Evolutionary conservation across 768 basidiomycete species (phyloP), one percentile per base, ranked within the genome.

Genomic region (Rhizopogon roseolus): DNA sequence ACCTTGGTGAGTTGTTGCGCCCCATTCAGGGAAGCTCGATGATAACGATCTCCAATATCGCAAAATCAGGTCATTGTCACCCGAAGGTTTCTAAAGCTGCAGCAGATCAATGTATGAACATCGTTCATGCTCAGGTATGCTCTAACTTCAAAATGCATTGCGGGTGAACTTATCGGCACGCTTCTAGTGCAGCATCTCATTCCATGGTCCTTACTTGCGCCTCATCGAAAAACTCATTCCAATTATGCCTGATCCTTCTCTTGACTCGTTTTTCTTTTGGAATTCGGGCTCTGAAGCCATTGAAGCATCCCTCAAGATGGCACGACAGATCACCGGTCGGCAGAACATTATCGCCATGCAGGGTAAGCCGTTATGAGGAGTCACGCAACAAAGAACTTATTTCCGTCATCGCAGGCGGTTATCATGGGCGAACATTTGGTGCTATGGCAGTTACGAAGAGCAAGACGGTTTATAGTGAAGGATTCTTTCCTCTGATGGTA

Each of bases 211-310:
- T 0, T 93, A 96, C 70, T 79, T 97, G 17, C 78, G 84, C 48
- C 88, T 98, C 61, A 88, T 98, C 63, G 81, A 96, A 67, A 81
- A 80, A 52, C 79, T 98, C 6, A 72, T 96, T 11, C 90, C 93
- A 0, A 72, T 88, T 54, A 94, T 98, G 93, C 95, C 95, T 2
- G 74, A 95, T 71, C 79, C 85, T 0, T 94, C 93, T 1, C 78
- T 98, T 32, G 89, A 96, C 67, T 91, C 91, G 25, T 98, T 98
- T 79, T 97, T 94, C 81, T 92, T 97, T 72, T 92, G 90, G 89
- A 98, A 92, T 74, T 95, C 93, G 2, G 96, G 96, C 2, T 86
- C 92, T 0, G 96, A 98, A 69, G 96, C 94, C 1, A 80, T 93
- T 41, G 95, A 97, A 71, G 91, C 85, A 0, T 79, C 93, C 3